Evolutionary conservation across 768 basidiomycete species (phyloP), one percentile per base, ranked within the genome.

Genomic region (Cubamyces sp.): DNA sequence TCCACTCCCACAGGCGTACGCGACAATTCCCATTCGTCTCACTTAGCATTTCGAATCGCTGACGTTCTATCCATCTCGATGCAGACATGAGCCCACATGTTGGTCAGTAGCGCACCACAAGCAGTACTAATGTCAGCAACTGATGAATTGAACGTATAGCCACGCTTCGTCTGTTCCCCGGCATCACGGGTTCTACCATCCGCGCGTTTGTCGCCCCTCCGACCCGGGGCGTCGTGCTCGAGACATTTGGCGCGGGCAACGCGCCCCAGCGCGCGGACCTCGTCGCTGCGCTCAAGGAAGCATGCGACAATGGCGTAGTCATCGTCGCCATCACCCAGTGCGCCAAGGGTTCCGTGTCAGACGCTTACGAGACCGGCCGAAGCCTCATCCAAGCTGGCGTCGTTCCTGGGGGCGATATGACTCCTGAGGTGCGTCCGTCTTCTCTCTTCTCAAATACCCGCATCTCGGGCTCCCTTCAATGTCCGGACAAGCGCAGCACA

Each of bases 271-370:
- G 91, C 14, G 61, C 80, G 50, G 94, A 94, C 66, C 75, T 97
- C 19, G 82, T 91, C 71, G 73, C 81, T n/a, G 88, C 86, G 0
- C 79, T 97, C 60, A 87, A 86, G 65, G 87, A 90, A 58, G 94
- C 95, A 2, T 92, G 90, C 64, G 84, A 88, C 58, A 84, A 89
- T 1, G 94, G 92, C 11, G 82, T 96, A 2, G 85, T 96, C 54
- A 84, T 98, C 50, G 93, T 98, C 41, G 92, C 94, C 12, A 94
- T 97, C 52, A 88, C 93, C 0, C 96, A 98, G 69, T 97, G 96
- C 70, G 71, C 86, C 16, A 94, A 88, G 72, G 96, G 96, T 8
- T 82, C 88, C 4, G 95, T 98, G 9, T 90, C 88, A 9, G 87
- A 90, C 68, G 86, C 88, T 16, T 96, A 96, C 67, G 87, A 91